Conservation (phyloP, 768 basidiomycete species). For the Lanmaoa pseudosensibilis region DNA sequence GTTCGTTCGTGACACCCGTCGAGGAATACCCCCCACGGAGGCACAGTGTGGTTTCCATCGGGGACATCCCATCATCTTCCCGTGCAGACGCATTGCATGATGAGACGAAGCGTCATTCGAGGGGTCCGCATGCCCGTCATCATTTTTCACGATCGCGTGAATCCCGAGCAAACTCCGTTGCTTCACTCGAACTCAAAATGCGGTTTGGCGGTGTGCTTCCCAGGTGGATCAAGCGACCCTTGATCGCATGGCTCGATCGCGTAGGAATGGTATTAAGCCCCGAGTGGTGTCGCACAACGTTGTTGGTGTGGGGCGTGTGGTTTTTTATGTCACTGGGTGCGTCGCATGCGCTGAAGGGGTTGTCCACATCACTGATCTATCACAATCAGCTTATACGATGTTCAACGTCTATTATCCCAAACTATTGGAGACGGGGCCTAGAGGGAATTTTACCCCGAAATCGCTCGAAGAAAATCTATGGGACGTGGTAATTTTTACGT, state of each 20-base stretch:
- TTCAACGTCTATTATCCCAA: constrained; percentile 93
- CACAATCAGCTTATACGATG: constrained; percentile 76
- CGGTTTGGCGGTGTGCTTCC: constrained; percentile 48
- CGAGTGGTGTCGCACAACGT: constrained; percentile 73
- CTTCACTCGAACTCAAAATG: constrained; percentile 39
- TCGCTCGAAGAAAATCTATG: constrained; percentile 65
- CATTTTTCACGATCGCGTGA: constrained; percentile 9
- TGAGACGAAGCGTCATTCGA: constrained; percentile 18
- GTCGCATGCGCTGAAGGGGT: constrained; percentile 19
- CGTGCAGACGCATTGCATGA: constrained; percentile 5
- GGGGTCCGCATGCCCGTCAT: neutral
- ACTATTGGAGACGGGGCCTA: constrained; percentile 59
- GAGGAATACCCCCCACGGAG: constrained; percentile 29
- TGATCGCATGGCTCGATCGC: constrained; percentile 69
- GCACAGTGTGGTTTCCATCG: constrained; percentile 28
- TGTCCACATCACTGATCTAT: neutral
- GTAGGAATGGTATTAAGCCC: constrained; percentile 69
- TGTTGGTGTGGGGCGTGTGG: constrained; percentile 82
- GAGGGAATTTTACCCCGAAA: constrained; percentile 35
- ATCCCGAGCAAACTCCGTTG: constrained; percentile 40
- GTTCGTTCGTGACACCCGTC: constrained; percentile 23
- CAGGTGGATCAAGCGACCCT: constrained; percentile 52
- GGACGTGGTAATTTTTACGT: constrained; percentile 84
- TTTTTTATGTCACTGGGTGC: constrained; percentile 72
- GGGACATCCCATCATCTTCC: constrained; percentile 27